Percentiles rank a stretch among this genome's conserved stretches.
phyloP scores from a whole-genome alignment of 2,329 filamentous ascomycete species.

The Furcasterigmium sp. region DNA sequence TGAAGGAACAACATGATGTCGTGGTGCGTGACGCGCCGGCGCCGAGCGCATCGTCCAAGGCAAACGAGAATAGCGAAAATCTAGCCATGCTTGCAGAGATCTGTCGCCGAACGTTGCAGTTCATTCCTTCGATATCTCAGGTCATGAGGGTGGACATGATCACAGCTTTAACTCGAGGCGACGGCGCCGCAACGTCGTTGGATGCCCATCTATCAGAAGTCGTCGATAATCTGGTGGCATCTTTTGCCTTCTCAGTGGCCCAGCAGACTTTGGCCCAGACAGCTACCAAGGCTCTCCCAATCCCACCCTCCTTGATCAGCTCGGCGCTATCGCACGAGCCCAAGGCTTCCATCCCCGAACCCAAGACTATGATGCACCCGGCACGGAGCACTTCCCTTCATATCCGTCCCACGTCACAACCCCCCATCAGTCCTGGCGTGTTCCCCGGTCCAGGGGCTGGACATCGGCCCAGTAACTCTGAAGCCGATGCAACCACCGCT shows the following conservation, averaged over 20 bases:
- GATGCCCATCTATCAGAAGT: conserved; percentile 42
- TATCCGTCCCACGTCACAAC: conserved; percentile 29
- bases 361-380: conserved; percentile 67
- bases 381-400: conserved; percentile 58
- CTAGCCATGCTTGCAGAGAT: conserved; percentile 79
- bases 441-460: conserved; percentile 41
- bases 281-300: conserved; percentile 60
- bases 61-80: conserved; percentile 63
- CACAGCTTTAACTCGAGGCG: conserved; percentile 47
- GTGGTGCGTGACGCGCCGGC: conserved; percentile 54
- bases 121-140: conserved; percentile 74
- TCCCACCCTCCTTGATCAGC: conserved; percentile 53
- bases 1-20: conserved; percentile 57
- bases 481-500: conserved; percentile 27
- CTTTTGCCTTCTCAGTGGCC: conserved; percentile 71
- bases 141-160: conserved; percentile 75
- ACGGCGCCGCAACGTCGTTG: conserved; percentile 24
- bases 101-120: conserved; percentile 75
- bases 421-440: conserved; percentile 43
- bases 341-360: conserved; percentile 59
- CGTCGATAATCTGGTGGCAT: conserved; percentile 69
- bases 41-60: conserved; percentile 39
- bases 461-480: conserved; percentile 29
- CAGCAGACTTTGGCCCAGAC: conserved; percentile 76
- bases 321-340: conserved; percentile 46